phyloP scores from a whole-genome alignment of 352 stramenopile genomes.

The Phytophthora ohioensis region DNA sequence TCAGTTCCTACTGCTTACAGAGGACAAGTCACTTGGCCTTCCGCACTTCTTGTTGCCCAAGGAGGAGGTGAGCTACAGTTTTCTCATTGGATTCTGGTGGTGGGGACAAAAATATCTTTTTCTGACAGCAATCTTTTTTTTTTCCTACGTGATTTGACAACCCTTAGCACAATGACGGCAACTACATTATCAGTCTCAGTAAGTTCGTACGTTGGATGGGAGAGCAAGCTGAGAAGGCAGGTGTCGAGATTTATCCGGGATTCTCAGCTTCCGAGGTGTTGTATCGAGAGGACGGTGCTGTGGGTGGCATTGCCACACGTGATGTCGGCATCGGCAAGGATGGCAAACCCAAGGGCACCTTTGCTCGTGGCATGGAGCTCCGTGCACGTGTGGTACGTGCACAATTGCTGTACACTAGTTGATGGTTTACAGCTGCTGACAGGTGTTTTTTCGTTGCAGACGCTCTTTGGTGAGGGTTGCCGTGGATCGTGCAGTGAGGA shows the following conservation, averaged over 20 bases:
- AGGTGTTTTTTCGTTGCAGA: conserved; percentile 71
- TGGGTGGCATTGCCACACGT: conserved; percentile 97
- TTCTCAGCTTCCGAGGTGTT: conserved; percentile 96
- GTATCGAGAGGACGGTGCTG: conserved; percentile 80
- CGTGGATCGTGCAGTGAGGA: conserved; percentile 97
- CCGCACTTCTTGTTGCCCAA: conserved; percentile 94
- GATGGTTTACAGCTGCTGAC: conserved; percentile 8
- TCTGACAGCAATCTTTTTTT: conserved; percentile 2
- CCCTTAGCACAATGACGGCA: conserved; percentile 96
- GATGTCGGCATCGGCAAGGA: conserved; percentile 99
- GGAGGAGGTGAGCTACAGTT: conserved; percentile 75
- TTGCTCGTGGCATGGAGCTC: conserved; percentile 98
- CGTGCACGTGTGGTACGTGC: conserved; percentile 80
- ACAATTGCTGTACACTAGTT: not conserved
- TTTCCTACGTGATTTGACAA: conserved; percentile 33
- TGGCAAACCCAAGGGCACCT: conserved; percentile 95
- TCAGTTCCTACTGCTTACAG: conserved; percentile 93
- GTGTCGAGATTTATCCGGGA: conserved; percentile 99
- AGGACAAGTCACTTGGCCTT: conserved; percentile 88
- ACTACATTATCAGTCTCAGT: conserved; percentile 98
- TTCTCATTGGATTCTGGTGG: conserved; percentile 9
- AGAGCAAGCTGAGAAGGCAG: conserved; percentile 96
- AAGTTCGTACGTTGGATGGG: conserved; percentile 98
- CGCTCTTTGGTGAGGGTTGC: conserved; percentile 98
- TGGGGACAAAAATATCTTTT: conserved; percentile 5